phyloP scores from a whole-genome alignment of 2,329 filamentous ascomycete genomes.

The Trichoderma sp. region DNA sequence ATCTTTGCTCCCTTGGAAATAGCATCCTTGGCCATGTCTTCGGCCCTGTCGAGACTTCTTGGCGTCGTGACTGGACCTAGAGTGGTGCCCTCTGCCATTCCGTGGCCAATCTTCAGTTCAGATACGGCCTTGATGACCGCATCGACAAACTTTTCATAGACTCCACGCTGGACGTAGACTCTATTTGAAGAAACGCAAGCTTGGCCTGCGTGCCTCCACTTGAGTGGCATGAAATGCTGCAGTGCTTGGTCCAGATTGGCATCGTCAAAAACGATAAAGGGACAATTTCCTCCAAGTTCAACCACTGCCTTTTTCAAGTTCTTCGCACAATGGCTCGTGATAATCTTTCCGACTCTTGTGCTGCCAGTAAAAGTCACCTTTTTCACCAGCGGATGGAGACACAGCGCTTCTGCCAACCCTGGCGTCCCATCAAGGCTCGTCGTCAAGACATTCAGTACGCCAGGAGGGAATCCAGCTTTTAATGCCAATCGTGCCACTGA shows the following conservation, averaged over 20 bases:
- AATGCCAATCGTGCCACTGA: slow-evolving; percentile 69
- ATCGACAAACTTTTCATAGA: slow-evolving; percentile 64
- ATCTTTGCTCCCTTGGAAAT: slow-evolving; percentile 61
- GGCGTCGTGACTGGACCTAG: slow-evolving; percentile 44
- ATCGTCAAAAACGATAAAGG: slow-evolving; percentile 68
- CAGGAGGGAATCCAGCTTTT: slow-evolving; percentile 74
- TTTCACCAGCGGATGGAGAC: slow-evolving; percentile 49
- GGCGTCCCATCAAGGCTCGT: slow-evolving; percentile 52
- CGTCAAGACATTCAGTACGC: slow-evolving; percentile 62
- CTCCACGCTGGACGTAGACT: slow-evolving; percentile 61
- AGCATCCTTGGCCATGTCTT: slow-evolving; percentile 62
- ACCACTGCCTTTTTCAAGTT: slow-evolving; percentile 69
- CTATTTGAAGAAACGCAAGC: slow-evolving; percentile 70
- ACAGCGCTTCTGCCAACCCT: slow-evolving; percentile 50
- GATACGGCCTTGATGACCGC: slow-evolving; percentile 57
- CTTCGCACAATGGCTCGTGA: slow-evolving; percentile 63
- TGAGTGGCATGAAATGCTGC: slow-evolving; percentile 62
- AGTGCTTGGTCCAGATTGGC: slow-evolving; percentile 70
- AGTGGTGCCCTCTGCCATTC: slow-evolving; percentile 47
- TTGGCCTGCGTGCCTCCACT: slow-evolving; percentile 74
- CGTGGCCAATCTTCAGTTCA: slow-evolving; percentile 64
- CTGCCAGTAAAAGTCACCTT: slow-evolving; percentile 81
- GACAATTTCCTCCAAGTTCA: slow-evolving; percentile 72
- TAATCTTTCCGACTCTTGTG: slow-evolving; percentile 68
- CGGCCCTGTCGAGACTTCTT: slow-evolving; percentile 41